Conservation (phyloP, 768 basidiomycete genomes). For the Boletus subparvulus region DNA sequence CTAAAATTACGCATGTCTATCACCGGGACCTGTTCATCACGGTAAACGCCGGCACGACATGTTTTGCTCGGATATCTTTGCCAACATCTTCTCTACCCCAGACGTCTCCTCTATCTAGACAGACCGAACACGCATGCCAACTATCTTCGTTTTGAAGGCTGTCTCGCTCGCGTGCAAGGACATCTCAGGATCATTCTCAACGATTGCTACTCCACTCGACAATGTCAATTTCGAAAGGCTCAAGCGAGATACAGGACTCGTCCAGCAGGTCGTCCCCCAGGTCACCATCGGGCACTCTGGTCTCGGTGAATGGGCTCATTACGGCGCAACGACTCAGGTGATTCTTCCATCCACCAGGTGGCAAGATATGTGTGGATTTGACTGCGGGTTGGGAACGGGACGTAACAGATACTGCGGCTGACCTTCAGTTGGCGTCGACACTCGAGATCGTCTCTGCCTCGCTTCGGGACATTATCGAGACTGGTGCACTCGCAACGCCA, state of each 20-base stretch:
- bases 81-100: conserved; percentile 41
- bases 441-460: conserved; percentile 33
- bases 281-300: conserved; percentile 36
- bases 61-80: conserved; percentile 30
- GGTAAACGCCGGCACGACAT: background rate
- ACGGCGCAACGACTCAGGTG: conserved; percentile 51
- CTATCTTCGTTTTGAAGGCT: conserved; percentile 33
- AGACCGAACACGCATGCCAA: conserved; percentile 28
- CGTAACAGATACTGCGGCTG: conserved; percentile 47
- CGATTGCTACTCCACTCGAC: too few species aligned
- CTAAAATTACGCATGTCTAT: too few species aligned
- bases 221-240: conserved; percentile 41
- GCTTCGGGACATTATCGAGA: conserved; percentile 30
- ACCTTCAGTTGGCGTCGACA: conserved; percentile 43
- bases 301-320: conserved; percentile 48
- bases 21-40: too few species aligned
- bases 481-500: conserved; percentile 34
- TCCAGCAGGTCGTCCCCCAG: conserved; percentile 42
- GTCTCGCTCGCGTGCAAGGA: conserved; percentile 40
- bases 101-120: conserved; percentile 42
- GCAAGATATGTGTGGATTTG: background rate
- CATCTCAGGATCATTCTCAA: conserved; percentile 40
- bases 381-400: conserved; percentile 32
- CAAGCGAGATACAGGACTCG: conserved; percentile 41
- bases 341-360: background rate